phyloP scores from a whole-genome alignment of 139 green algal genomes.

The Coelastrella sp. region DNA sequence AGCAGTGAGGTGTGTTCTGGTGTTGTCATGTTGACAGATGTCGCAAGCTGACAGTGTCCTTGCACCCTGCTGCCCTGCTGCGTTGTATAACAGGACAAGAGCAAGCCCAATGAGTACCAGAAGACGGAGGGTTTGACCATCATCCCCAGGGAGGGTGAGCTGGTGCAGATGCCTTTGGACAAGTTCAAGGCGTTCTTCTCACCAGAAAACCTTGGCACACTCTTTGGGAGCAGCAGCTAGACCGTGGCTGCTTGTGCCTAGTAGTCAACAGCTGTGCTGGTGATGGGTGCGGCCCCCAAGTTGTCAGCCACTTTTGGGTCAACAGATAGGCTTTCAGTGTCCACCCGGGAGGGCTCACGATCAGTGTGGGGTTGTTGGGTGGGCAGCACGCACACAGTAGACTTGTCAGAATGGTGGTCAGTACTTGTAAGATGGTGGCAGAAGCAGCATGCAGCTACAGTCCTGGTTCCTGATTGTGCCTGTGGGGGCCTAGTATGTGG shows the following conservation, averaged over 20 bases:
- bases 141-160: conserved; percentile 63
- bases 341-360: too few relatives aligned
- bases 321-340: background rate
- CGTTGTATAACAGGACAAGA: conserved; percentile 60
- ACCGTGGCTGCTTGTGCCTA: background rate
- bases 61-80: background rate
- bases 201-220: conserved; percentile 14
- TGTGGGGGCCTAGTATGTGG: too few relatives aligned
- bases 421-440: too few relatives aligned
- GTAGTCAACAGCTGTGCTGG: too few relatives aligned
- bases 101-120: conserved; percentile 68
- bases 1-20: background rate
- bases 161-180: conserved; percentile 50
- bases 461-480: too few relatives aligned
- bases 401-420: too few relatives aligned
- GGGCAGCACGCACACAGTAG: too few relatives aligned
- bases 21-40: background rate
- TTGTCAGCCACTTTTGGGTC: background rate
- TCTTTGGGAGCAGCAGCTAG: conserved; percentile 7
- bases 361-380: too few relatives aligned
- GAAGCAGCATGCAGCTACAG: too few relatives aligned
- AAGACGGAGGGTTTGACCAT: conserved; percentile 66
- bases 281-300: too few relatives aligned
- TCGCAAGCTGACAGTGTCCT: background rate
- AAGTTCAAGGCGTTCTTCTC: conserved; percentile 50